These are phyloP conservation scores for Leucocoprinus sp. DNA, from an alignment of 768 basidiomycete species.

Conservation along the genomic window DNA sequence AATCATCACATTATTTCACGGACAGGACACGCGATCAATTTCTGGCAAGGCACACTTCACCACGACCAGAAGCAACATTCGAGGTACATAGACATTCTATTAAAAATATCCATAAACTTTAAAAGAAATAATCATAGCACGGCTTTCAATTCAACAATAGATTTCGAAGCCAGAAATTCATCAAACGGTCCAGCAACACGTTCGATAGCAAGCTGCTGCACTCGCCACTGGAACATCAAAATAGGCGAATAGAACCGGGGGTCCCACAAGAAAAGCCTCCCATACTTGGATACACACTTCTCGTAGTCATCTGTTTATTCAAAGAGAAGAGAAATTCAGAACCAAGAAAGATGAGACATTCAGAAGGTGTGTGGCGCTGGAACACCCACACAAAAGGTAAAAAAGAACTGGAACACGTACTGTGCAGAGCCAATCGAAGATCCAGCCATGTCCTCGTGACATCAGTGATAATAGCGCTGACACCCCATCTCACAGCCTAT, in stretches of 20 bases:
- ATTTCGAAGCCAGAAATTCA: slow-evolving; percentile 12
- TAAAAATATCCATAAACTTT: background rate
- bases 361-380: too few species aligned
- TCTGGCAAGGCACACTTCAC: too few species aligned
- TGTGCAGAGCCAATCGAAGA: slow-evolving; percentile 46
- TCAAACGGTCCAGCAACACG: slow-evolving; percentile 49
- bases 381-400: slow-evolving; percentile 8
- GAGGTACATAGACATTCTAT: too few species aligned
- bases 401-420: slow-evolving; percentile 27
- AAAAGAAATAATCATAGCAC: background rate
- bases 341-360: too few species aligned
- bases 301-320: slow-evolving; percentile 51
- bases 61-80: too few species aligned
- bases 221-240: slow-evolving; percentile 21
- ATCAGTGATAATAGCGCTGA: slow-evolving; percentile 73
- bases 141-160: slow-evolving; percentile 9
- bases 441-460: slow-evolving; percentile 62
- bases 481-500: slow-evolving; percentile 75
- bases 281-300: slow-evolving; percentile 50
- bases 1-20: too few species aligned
- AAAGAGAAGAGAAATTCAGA: background rate
- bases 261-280: slow-evolving; percentile 67
- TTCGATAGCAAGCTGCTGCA: slow-evolving; percentile 32
- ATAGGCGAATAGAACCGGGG: slow-evolving; percentile 50
- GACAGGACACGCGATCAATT: too few species aligned